A percentile compares a stretch with the other conserved stretches of the same genome.
These are phyloP conservation scores for Geotrichum candidum DNA, from an alignment of 1,139 yeast species.

Conservation along the genomic window DNA sequence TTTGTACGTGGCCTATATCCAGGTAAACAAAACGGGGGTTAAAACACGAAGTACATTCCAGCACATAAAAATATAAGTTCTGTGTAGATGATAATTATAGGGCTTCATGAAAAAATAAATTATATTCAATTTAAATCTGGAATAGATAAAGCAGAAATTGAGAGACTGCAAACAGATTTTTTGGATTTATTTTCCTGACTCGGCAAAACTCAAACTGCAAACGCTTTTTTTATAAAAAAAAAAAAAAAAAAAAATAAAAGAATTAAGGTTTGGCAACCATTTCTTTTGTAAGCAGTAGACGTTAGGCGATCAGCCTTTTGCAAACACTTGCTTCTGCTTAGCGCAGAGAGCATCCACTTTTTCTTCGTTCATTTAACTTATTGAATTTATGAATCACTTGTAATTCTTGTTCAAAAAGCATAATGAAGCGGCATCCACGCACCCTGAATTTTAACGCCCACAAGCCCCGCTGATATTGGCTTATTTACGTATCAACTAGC, in stretches of 20 bases:
- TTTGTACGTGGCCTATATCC: not conserved
- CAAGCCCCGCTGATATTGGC: not conserved
- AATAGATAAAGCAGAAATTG: not conserved
- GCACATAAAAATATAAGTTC: not conserved
- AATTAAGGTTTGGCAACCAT: not conserved
- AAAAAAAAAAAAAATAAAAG: too few relatives aligned
- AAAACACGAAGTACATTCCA: not conserved
- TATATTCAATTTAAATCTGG: too few relatives aligned
- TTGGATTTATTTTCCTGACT: not conserved
- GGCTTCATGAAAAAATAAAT: not conserved
- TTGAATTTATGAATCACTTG: not conserved
- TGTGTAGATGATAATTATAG: not conserved
- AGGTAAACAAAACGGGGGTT: not conserved
- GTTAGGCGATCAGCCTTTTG: not conserved
- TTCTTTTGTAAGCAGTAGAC: not conserved
- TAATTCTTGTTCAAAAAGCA: not conserved
- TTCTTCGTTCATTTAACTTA: not conserved
- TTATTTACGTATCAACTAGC: not conserved
- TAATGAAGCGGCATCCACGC: not conserved
- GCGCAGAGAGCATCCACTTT: not conserved
- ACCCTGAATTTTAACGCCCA: not conserved
- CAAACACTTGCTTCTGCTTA: not conserved
- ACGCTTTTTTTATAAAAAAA: not conserved
- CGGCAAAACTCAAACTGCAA: not conserved
- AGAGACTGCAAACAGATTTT: not conserved